phyloP scores from a whole-genome alignment of 169 alveolate species.

The Perkinsus olseni region DNA sequence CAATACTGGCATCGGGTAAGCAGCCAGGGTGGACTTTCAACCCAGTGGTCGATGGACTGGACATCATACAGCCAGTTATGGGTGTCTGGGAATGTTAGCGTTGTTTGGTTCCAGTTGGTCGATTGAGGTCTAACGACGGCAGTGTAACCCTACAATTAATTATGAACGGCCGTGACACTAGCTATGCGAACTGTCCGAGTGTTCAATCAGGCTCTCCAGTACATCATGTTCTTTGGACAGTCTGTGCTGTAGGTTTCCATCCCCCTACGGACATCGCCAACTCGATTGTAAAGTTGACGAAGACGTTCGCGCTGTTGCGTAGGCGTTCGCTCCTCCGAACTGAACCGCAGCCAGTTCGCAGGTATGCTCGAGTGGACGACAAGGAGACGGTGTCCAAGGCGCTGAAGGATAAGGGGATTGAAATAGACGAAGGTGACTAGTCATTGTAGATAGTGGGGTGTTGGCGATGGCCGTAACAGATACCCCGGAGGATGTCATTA shows the following conservation, averaged over 20 bases:
- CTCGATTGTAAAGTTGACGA: not conserved
- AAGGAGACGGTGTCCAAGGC: not conserved
- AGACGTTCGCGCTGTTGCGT: not conserved
- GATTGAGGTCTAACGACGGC: no score
- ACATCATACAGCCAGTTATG: no score
- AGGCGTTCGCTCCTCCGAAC: not conserved
- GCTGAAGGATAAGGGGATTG: not conserved
- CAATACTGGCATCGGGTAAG: not conserved
- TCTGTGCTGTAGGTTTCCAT: not conserved
- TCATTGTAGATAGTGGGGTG: not conserved
- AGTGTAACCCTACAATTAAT: no score
- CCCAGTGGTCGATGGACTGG: not conserved
- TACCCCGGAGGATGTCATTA: not conserved
- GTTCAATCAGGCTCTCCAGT: no score
- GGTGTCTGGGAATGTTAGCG: no score
- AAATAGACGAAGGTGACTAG: not conserved
- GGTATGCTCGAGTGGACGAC: not conserved
- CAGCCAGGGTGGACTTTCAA: not conserved
- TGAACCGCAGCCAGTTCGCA: not conserved
- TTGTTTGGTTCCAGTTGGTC: no score
- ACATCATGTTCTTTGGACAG: no score
- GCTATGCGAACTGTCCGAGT: no score
- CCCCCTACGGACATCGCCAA: not conserved
- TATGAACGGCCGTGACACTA: no score
- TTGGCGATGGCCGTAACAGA: not conserved